These are phyloP conservation scores for Nemania serpens DNA, from an alignment of 2,329 filamentous ascomycete species.

Conservation along the genomic window DNA sequence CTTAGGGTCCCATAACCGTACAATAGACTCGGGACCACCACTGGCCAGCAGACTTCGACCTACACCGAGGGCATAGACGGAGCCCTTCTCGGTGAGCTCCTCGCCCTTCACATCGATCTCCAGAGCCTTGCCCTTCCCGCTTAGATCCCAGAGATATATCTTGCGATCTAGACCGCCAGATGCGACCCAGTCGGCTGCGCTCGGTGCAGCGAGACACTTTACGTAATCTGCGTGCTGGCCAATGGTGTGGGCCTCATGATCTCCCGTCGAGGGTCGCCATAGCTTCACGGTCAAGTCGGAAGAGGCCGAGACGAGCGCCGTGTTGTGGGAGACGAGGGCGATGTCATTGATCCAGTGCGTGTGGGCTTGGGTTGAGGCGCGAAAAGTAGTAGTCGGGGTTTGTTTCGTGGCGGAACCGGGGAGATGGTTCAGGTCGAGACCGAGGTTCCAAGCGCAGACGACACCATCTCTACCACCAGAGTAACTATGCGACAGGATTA, in stretches of 20 bases:
- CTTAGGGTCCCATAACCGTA: conserved; percentile 88
- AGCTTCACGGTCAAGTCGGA: conserved; percentile 94
- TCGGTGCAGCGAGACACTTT: conserved; percentile 85
- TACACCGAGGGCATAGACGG: conserved; percentile 86
- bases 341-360: conserved; percentile 98
- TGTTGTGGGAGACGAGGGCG: conserved; percentile 75
- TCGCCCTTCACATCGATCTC: conserved; percentile 86
- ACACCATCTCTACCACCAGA: conserved; percentile 94
- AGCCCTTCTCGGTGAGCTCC: conserved; percentile 86
- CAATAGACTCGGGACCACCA: conserved; percentile 90
- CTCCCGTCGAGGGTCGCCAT: conserved; percentile 77
- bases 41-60: conserved; percentile 83
- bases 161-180: conserved; percentile 92
- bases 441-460: conserved; percentile 93
- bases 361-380: conserved; percentile 71
- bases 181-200: conserved; percentile 79
- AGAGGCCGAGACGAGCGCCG: conserved; percentile 83
- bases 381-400: conserved; percentile 60
- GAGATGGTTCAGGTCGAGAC: conserved; percentile 62
- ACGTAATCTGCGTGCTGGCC: conserved; percentile 96
- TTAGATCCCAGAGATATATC: conserved; percentile 91
- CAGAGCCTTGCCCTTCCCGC: conserved; percentile 81
- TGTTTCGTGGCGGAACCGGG: conserved; percentile 45
- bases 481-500: conserved; percentile 64
- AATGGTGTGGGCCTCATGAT: conserved; percentile 75